Evolutionary conservation across 2,329 filamentous ascomycete species (phyloP), one percentile per base, ranked within the genome.

Genomic region (Aspergillus candidus): DNA sequence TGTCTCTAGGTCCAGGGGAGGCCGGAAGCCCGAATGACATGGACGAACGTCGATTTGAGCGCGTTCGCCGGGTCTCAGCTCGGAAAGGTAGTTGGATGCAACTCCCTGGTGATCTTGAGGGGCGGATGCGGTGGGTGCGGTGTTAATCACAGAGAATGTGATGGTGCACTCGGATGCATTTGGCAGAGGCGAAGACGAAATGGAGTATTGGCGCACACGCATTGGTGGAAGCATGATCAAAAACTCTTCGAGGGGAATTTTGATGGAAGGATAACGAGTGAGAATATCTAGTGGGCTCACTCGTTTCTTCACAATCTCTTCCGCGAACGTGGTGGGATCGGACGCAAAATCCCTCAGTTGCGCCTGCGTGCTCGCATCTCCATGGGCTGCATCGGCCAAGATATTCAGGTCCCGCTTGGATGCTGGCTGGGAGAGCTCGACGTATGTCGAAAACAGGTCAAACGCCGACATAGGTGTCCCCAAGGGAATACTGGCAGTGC

Each of bases 151-250:
- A 3, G 76, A 75, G 67, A 84, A 88, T 3, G 84, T 88, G 18
- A 90, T 73, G 0, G 82, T 82, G 40, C 77, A 76, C 45, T 72
- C 72, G 10, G 67, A 69, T 0, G 77, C 71, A 49, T 82, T 74
- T 49, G 70, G 72, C 0, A 87, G 71, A 0, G 85, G 83, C 0
- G 84, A 87, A 0, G 84, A 88, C 0, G 85, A 88, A 57, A 90
- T 88, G 29, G 82, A 86, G 70, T 89, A 89, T 62, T 87, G 83
- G n/a, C 85, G 77, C 32, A 86, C 75, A 22, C 85, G 80, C 81
- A 93, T 86, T 0, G 86, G 83, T 2, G 84, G 84, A 1, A 89
- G 75, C 73, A 88, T 83, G 30, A 75, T 73, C 6, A 93, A 72
- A 68, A 85, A 91, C 13, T 78, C 68, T 3, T 75, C 75, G 17